Evolutionary conservation across 352 stramenopile species (phyloP).

Genomic region (Phytophthora constricta): DNA sequence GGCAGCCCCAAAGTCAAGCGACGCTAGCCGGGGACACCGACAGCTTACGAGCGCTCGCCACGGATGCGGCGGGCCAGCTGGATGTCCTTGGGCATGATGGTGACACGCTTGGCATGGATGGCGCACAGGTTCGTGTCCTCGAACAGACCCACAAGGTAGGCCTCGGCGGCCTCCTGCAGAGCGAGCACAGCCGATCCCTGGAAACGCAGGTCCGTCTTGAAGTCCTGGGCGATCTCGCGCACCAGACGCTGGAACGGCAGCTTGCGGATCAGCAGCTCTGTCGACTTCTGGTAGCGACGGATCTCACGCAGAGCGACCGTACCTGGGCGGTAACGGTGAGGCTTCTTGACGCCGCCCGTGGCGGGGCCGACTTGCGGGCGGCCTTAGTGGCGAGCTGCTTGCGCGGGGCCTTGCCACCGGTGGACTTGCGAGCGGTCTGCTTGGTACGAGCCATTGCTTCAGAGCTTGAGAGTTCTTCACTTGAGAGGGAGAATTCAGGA

Average conservation of each 20-base stretch:
- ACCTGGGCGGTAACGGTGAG: slow-evolving; percentile 83
- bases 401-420: slow-evolving; percentile 90
- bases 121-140: slow-evolving; percentile 95
- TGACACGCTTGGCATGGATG: slow-evolving; percentile 94
- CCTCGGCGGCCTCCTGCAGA: slow-evolving; percentile 90
- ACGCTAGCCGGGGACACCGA: slow-evolving; percentile 64
- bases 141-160: slow-evolving; percentile 83
- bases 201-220: slow-evolving; percentile 91
- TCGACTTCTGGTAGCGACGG: slow-evolving; percentile 96
- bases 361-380: slow-evolving; percentile 88
- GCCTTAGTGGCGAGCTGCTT: slow-evolving; percentile 93
- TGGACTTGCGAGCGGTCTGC: slow-evolving; percentile 94
- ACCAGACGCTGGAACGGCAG: slow-evolving; percentile 98
- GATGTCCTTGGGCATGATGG: slow-evolving; percentile 96
- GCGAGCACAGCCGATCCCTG: slow-evolving; percentile 86
- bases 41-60: slow-evolving; percentile 83
- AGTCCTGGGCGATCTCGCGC: slow-evolving; percentile 89
- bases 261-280: slow-evolving; percentile 96
- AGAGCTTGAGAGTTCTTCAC: slow-evolving; percentile 21
- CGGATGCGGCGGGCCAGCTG: slow-evolving; percentile 93
- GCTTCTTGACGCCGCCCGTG: slow-evolving; percentile 95
- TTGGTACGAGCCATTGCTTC: slow-evolving; percentile 92
- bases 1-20: slow-evolving; percentile 72
- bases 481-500: slow-evolving; percentile 46
- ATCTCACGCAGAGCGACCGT: slow-evolving; percentile 97